Evolutionary conservation across 2,329 filamentous ascomycete genomes (phyloP), one percentile per base, ranked within the genome.

Genomic region (Penicillium sp.): DNA sequence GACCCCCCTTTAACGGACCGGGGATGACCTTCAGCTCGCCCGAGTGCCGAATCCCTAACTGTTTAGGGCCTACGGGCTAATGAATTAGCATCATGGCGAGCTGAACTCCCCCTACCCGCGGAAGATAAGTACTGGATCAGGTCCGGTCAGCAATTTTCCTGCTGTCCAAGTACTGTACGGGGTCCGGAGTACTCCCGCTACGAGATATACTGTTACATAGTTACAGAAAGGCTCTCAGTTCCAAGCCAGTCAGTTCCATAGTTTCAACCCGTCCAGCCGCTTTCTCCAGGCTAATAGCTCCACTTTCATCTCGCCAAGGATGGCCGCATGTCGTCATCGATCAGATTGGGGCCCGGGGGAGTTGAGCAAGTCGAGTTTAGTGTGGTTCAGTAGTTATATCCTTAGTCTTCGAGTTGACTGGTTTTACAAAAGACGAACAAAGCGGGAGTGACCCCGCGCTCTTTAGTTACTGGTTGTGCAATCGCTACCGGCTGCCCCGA

Each of bases 281-380:
- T 28, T 30, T 28, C 24, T 37, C 51, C 51, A 54, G 33, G 51
- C 35, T 28, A n/a, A n/a, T n/a, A n/a, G 42, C 60, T 62, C 56
- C 60, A 62, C 60, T 62, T 62, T 59, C 44, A 38, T 47, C 42
- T 56, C 54, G 26, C 53, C 53, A 44, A 28, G 26, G 26, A 37
- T 22, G 37, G 44, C n/a, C 30, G n/a, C 56, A 64, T 64, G 61
- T 64, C 64, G 64, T 66, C 64, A 66, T 66, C 59, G 58, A 55
- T 55, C 51, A 49, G 45, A 49, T 28, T 17, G 8, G 19, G 7
- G n/a, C n/a, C 24, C 24, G 15, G 45, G 45, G 42, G 44, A 28
- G 24, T 15, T 47, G 44, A 47, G 24, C 44, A 24, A 28, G 50
- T 38, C 17, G 8, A 40, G 30, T 54, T 37, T 37, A 35, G 50